A percentile compares a stretch with the other conserved stretches of the same genome.
Evolutionary conservation across 164 flowering plant genomes (phyloP).

Genomic region (Warburgia ugandensis): DNA sequence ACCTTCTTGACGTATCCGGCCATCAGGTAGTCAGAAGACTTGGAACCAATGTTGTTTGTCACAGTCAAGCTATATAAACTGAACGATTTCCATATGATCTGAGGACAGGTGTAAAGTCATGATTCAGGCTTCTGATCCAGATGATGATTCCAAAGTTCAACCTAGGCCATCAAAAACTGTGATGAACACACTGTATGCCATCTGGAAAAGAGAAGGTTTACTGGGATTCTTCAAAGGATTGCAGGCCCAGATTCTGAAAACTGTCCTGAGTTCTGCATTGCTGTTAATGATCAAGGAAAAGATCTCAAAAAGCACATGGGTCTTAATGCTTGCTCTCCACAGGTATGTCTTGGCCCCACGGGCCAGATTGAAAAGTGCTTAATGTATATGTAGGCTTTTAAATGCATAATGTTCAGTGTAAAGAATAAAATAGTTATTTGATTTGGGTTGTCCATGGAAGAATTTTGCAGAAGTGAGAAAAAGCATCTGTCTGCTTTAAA

Average conservation of each 20-base stretch:
- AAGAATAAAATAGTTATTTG: too few species aligned
- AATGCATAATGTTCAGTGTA: too few species aligned
- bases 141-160: slow-evolving; percentile 30
- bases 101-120: slow-evolving; percentile 74
- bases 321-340: slow-evolving; percentile 49
- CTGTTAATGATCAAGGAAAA: slow-evolving; percentile 85
- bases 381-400: background rate
- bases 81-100: slow-evolving; percentile 1
- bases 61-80: too few species aligned
- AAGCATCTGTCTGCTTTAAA: too few species aligned
- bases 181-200: slow-evolving; percentile 3
- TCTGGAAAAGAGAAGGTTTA: slow-evolving; percentile 40
- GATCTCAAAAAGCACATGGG: slow-evolving; percentile 57
- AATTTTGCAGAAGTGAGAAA: too few species aligned
- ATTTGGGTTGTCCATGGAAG: too few species aligned
- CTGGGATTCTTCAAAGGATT: slow-evolving; percentile 70
- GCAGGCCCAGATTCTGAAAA: slow-evolving; percentile 71
- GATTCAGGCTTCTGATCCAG: slow-evolving; percentile 68
- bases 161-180: slow-evolving; percentile 16
- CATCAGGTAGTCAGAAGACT: slow-evolving; percentile 41
- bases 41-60: too few species aligned
- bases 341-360: slow-evolving; percentile 33
- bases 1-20: slow-evolving; percentile 80
- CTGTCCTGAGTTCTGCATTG: slow-evolving; percentile 70
- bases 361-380: slow-evolving; percentile 34